Conservation (phyloP, 495 filamentous ascomycete species). For the Penicillium manginii region DNA sequence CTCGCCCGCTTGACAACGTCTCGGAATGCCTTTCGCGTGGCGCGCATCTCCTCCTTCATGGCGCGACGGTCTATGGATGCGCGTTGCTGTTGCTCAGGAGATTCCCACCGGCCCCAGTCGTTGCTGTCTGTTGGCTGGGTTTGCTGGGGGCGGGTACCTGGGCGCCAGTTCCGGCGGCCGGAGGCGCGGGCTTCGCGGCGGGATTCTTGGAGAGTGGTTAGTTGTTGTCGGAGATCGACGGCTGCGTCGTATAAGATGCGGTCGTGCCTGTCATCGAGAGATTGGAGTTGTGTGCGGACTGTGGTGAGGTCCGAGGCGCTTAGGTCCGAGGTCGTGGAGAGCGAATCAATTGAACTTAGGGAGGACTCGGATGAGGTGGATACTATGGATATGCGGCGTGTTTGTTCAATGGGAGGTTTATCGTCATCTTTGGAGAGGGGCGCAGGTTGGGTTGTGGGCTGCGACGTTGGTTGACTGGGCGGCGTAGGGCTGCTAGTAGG, state of each 20-base stretch:
- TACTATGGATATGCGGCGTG: constrained; percentile 38
- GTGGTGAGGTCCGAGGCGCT: constrained; percentile 45
- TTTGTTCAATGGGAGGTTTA: constrained; percentile 19
- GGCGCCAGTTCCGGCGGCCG: constrained; percentile 30
- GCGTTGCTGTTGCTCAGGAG: constrained; percentile 40
- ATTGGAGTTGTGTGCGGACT: constrained; percentile 44
- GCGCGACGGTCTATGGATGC: constrained; percentile 35
- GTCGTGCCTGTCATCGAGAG: constrained; percentile 44
- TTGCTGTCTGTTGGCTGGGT: constrained; percentile 10
- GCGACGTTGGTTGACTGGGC: constrained; percentile 2
- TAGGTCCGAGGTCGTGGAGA: constrained; percentile 48
- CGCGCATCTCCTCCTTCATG: constrained; percentile 45
- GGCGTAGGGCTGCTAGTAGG: not conserved
- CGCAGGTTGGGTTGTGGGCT: constrained; percentile 7
- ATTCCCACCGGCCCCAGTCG: constrained; percentile 48
- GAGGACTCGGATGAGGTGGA: constrained; percentile 46
- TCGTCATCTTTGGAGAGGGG: constrained; percentile 4
- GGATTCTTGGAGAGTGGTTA: constrained; percentile 41
- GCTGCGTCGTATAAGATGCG: constrained; percentile 45
- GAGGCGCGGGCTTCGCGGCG: constrained; percentile 38
- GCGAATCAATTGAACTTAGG: constrained; percentile 45
- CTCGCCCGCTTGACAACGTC: constrained; percentile 45
- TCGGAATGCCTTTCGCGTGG: constrained; percentile 44
- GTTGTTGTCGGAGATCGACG: constrained; percentile 43
- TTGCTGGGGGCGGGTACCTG: constrained; percentile 25